phyloP scores from a whole-genome alignment of 2,329 filamentous ascomycete species.

The Trichoderma hamatum region DNA sequence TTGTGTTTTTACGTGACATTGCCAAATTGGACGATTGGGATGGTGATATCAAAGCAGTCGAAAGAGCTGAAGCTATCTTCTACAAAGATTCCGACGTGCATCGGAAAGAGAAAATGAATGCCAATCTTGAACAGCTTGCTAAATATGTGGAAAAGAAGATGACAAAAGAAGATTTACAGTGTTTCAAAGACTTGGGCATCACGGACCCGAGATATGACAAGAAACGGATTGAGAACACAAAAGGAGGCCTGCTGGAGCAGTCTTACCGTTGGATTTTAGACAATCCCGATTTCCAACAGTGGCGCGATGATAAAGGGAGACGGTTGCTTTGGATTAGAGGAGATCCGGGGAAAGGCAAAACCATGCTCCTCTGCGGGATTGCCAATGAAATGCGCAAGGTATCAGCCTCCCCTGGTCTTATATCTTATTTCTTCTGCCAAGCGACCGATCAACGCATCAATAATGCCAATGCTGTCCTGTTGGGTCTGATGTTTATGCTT shows the following conservation, averaged over 20 bases:
- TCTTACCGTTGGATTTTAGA: conserved; percentile 44
- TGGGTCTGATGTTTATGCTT: conserved; percentile 48
- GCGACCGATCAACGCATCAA: conserved; percentile 42
- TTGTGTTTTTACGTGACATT: conserved; percentile 37
- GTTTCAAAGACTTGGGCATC: conserved; percentile 31
- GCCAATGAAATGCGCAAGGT: conserved; percentile 31
- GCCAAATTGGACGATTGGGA: conserved; percentile 43
- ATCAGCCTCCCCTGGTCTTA: neutral
- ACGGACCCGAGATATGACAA: conserved; percentile 43
- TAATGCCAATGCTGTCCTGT: conserved; percentile 45
- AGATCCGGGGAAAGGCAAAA: conserved; percentile 44
- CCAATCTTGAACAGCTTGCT: conserved; percentile 24
- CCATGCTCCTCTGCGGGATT: conserved; percentile 41
- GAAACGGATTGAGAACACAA: conserved; percentile 40
- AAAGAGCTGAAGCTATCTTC: conserved; percentile 34
- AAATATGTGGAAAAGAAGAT: conserved; percentile 26
- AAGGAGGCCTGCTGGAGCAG: conserved; percentile 40
- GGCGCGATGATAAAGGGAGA: conserved; percentile 30
- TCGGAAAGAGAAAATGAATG: conserved; percentile 10
- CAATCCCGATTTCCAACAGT: conserved; percentile 33
- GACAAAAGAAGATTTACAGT: conserved; percentile 30
- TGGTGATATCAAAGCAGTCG: conserved; percentile 36
- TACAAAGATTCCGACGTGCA: conserved; percentile 29
- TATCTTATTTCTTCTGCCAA: conserved; percentile 49
- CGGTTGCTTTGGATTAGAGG: conserved; percentile 41